Percentiles rank a stretch among this genome's conserved stretches.
Evolutionary conservation across 225 moss, liverwort and hornwort genomes (phyloP).

Genomic region (Polytrichum commune): DNA sequence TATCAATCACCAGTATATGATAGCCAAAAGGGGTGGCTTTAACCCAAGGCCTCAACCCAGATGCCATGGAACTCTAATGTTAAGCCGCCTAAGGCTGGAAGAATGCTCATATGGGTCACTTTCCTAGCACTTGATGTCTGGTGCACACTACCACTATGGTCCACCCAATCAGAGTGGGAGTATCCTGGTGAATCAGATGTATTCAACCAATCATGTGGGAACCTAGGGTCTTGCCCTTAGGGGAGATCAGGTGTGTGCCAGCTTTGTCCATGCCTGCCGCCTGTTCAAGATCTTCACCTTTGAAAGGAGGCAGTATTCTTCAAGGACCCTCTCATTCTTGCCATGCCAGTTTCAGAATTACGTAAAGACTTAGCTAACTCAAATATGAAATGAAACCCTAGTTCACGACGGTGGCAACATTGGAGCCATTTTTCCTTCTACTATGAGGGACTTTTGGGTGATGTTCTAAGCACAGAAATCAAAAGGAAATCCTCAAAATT

Average conservation of each 20-base stretch:
- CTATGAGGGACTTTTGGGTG: background rate
- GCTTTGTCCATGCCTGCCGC: too few relatives aligned
- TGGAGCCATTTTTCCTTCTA: background rate
- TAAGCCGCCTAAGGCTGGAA: background rate
- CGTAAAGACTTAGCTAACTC: too few relatives aligned
- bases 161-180: background rate
- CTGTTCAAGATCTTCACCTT: too few relatives aligned
- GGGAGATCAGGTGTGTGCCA: too few relatives aligned
- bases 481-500: background rate
- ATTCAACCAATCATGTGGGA: too few relatives aligned
- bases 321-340: too few relatives aligned
- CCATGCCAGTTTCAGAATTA: too few relatives aligned
- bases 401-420: background rate
- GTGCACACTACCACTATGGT: background rate
- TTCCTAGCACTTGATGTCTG: background rate
- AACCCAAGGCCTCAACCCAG: background rate
- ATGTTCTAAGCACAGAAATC: background rate
- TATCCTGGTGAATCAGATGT: too few relatives aligned
- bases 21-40: background rate
- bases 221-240: too few relatives aligned
- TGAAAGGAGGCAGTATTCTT: too few relatives aligned
- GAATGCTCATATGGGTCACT: background rate
- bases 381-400: background rate
- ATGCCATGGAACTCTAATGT: too few relatives aligned
- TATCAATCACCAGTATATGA: background rate